These are phyloP conservation scores for Microthlaspi erraticum DNA, from an alignment of 345 rosid genomes.

Conservation along the genomic window DNA sequence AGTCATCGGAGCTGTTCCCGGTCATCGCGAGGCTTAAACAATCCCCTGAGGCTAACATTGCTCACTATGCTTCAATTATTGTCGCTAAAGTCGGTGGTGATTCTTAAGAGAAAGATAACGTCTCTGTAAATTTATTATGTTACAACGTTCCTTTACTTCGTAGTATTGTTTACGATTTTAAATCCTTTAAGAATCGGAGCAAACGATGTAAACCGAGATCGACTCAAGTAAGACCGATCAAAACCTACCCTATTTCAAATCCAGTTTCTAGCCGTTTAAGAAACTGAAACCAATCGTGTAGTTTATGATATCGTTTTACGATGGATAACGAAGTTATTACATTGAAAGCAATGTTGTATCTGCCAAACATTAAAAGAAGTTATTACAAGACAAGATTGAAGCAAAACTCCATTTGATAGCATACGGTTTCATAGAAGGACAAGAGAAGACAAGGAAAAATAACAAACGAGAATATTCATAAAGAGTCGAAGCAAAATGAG, in stretches of 20 bases:
- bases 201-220: background rate
- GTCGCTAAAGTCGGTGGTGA: conserved; percentile 66
- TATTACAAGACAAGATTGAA: too few species aligned
- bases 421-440: background rate
- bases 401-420: background rate
- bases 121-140: conserved; percentile 28
- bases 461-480: background rate
- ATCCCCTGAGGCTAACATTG: conserved; percentile 83
- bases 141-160: background rate
- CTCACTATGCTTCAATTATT: conserved; percentile 79
- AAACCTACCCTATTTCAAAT: background rate
- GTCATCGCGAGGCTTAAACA: conserved; percentile 80
- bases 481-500: background rate
- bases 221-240: background rate
- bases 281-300: too few species aligned
- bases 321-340: too few species aligned
- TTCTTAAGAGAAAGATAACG: conserved; percentile 22
- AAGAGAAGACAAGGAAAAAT: background rate
- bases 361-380: too few species aligned
- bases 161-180: background rate
- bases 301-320: too few species aligned
- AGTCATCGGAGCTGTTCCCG: conserved; percentile 74
- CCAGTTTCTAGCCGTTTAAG: background rate
- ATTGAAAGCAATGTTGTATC: too few species aligned
- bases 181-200: background rate